Conservation (phyloP, 2,329 filamentous ascomycete species). For the Cladobotryum mycophilum region DNA sequence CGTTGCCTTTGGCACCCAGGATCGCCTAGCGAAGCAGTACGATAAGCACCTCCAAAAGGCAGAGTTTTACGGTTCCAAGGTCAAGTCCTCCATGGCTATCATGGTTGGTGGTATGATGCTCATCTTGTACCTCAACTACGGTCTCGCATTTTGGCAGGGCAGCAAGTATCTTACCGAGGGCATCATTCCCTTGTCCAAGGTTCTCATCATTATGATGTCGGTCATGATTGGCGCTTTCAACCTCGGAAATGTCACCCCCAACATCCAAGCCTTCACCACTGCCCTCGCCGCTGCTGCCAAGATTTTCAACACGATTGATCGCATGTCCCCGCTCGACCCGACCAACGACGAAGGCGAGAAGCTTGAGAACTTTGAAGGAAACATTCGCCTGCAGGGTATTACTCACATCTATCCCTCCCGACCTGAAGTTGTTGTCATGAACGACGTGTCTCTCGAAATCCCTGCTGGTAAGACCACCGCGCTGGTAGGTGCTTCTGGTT, state of each 20-base stretch:
- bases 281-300: conserved; percentile 80
- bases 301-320: conserved; percentile 91
- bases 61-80: conserved; percentile 67
- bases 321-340: conserved; percentile 76
- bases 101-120: conserved; percentile 84
- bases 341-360: conserved; percentile 61
- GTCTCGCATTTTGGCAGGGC: conserved; percentile 83
- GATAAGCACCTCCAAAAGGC: conserved; percentile 67
- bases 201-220: conserved; percentile 82
- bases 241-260: conserved; percentile 79
- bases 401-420: conserved; percentile 94
- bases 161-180: conserved; percentile 65
- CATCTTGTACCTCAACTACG: conserved; percentile 81
- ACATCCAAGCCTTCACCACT: conserved; percentile 79
- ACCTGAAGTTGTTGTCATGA: conserved; percentile 83
- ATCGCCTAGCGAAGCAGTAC: conserved; percentile 81
- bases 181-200: conserved; percentile 58
- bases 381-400: conserved; percentile 73
- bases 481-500: conserved; percentile 88
- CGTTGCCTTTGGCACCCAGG: conserved; percentile 87
- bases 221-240: conserved; percentile 93
- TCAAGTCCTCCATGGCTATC: conserved; percentile 64
- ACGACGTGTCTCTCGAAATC: conserved; percentile 70
- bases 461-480: conserved; percentile 93
- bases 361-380: conserved; percentile 66